These are phyloP conservation scores for Claviceps digitariae DNA, from an alignment of 2,329 filamentous ascomycete genomes.

Conservation along the genomic window DNA sequence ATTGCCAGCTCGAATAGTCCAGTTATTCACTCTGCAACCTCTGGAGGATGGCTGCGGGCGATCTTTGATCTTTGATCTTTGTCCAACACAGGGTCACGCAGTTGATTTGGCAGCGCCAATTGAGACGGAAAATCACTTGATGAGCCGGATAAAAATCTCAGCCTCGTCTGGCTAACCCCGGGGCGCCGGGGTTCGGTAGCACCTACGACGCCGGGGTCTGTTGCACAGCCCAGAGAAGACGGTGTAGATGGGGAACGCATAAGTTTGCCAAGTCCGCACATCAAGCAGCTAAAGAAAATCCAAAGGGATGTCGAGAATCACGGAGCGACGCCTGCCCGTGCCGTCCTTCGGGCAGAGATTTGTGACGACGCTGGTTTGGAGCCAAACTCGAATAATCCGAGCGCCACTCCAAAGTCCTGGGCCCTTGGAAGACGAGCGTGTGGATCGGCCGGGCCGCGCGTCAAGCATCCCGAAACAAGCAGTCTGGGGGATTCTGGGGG, in stretches of 20 bases:
- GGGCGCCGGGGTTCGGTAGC: no score
- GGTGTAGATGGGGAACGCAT: no score
- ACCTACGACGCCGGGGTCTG: not conserved
- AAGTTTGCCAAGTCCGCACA: no score
- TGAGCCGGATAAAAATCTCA: not conserved
- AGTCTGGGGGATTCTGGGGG: no score
- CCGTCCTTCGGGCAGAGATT: not conserved
- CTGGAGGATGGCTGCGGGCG: not conserved
- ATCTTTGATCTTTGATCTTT: no score
- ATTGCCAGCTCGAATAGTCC: not conserved
- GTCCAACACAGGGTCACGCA: not conserved
- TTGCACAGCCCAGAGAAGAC: not conserved
- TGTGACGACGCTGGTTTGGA: not conserved
- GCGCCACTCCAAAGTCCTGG: no score
- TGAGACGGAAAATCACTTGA: not conserved
- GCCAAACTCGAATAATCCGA: not conserved
- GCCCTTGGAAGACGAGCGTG: no score
- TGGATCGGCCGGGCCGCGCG: not conserved
- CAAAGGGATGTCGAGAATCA: no score
- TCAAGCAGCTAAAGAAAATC: no score
- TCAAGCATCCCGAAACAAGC: no score
- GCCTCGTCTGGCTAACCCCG: not conserved
- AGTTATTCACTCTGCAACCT: not conserved
- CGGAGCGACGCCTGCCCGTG: not conserved
- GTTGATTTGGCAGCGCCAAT: no score